Evolutionary conservation across 495 filamentous ascomycete species (phyloP).

Genomic region (Corynascus novoguineensis): DNA sequence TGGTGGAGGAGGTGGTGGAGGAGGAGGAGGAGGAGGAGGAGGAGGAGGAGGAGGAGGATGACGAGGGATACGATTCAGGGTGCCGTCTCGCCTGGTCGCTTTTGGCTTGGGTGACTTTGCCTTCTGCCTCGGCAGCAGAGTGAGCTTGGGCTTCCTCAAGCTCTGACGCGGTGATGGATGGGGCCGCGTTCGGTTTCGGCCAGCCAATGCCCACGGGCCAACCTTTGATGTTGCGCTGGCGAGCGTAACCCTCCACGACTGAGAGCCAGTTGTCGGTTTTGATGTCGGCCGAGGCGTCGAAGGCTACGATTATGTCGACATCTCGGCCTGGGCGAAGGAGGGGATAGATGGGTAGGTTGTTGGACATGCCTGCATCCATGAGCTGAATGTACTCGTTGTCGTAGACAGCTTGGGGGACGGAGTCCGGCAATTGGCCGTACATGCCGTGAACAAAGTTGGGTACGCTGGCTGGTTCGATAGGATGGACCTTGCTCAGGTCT

Average conservation of each 20-base stretch:
- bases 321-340: conserved; percentile 80
- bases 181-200: conserved; percentile 56
- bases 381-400: conserved; percentile 67
- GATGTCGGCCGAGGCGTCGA: conserved; percentile 38
- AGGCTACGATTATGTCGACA: conserved; percentile 76
- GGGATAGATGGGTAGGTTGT: conserved; percentile 94
- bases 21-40: neutral
- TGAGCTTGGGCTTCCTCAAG: conserved; percentile 64
- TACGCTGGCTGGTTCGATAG: conserved; percentile 80
- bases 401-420: conserved; percentile 69
- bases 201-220: conserved; percentile 92
- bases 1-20: neutral
- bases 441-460: conserved; percentile 84
- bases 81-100: conserved; percentile 39
- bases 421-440: conserved; percentile 63
- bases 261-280: conserved; percentile 71
- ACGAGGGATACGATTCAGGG: conserved; percentile 9
- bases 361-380: conserved; percentile 97
- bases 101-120: conserved; percentile 60
- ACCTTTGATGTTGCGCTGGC: conserved; percentile 79
- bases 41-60: neutral
- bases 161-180: conserved; percentile 52
- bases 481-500: conserved; percentile 82
- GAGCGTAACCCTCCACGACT: conserved; percentile 85
- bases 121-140: conserved; percentile 52